A percentile compares a stretch with the other conserved stretches of the same genome.
phyloP scores from a whole-genome alignment of 345 rosid genomes.

The Rubroshorea leprosula region DNA sequence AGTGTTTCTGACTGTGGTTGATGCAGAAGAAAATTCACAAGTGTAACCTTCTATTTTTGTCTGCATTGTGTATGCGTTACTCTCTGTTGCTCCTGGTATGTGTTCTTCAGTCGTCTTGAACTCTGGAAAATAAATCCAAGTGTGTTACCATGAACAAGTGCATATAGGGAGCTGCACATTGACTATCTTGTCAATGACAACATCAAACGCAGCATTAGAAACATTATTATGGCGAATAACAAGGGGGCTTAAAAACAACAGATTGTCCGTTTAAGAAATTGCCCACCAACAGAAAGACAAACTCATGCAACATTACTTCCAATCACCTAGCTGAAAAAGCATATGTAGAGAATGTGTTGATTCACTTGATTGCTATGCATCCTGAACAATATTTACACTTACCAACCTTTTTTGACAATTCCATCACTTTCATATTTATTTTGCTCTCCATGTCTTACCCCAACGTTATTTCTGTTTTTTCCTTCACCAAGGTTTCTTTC shows the following conservation, averaged over 20 bases:
- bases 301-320: not conserved
- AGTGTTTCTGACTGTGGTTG: not conserved
- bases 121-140: conserved; percentile 12
- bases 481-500: conserved; percentile 14
- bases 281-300: not conserved
- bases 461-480: conserved; percentile 10
- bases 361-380: not conserved
- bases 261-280: not conserved
- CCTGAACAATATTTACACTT: not conserved
- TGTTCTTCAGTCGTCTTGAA: conserved; percentile 10
- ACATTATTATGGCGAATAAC: not conserved
- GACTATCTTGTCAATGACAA: not conserved
- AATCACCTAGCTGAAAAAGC: not conserved
- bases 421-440: not conserved
- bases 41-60: conserved; percentile 8
- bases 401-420: conserved; percentile 17
- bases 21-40: conserved; percentile 8
- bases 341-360: not conserved
- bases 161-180: not conserved
- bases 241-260: not conserved
- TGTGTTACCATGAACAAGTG: not conserved
- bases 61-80: not conserved
- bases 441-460: conserved; percentile 8
- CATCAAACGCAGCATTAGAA: not conserved
- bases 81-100: conserved; percentile 5